These are phyloP conservation scores for Phaeolepiota aurea DNA, from an alignment of 768 basidiomycete species.

Conservation along the genomic window DNA sequence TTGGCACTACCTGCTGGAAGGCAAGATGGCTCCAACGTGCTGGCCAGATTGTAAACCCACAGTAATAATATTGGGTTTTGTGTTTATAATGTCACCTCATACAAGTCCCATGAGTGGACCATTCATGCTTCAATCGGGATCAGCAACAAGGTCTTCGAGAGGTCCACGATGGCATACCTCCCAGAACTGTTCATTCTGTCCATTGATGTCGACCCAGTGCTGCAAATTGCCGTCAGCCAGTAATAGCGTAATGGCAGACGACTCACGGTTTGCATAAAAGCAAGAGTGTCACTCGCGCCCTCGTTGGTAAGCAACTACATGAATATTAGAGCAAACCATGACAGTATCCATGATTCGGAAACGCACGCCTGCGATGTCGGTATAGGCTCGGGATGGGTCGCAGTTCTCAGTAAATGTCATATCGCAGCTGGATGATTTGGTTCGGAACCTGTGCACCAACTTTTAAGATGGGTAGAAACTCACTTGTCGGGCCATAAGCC, in stretches of 20 bases:
- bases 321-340: too few species aligned
- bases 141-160: too few species aligned
- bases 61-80: too few species aligned
- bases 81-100: conserved; percentile 24
- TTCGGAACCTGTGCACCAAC: not conserved
- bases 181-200: conserved; percentile 59
- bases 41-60: conserved; percentile 18
- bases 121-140: conserved; percentile 53
- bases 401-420: conserved; percentile 24
- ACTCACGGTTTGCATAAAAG: conserved; percentile 43
- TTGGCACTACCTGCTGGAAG: conserved; percentile 48
- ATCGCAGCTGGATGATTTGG: conserved; percentile 41
- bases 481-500: conserved; percentile 65
- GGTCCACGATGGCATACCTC: conserved; percentile 37
- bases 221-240: conserved; percentile 9
- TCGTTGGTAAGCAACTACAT: conserved; percentile 48
- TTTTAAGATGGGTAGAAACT: conserved; percentile 10
- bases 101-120: conserved; percentile 61
- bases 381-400: conserved; percentile 29
- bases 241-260: not conserved
- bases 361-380: conserved; percentile 20
- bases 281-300: conserved; percentile 48
- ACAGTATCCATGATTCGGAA: too few species aligned
- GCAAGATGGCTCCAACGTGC: conserved; percentile 52
- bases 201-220: conserved; percentile 59